These are phyloP conservation scores for Apiospora sp. DNA, from an alignment of 2,329 filamentous ascomycete species.

Conservation along the genomic window DNA sequence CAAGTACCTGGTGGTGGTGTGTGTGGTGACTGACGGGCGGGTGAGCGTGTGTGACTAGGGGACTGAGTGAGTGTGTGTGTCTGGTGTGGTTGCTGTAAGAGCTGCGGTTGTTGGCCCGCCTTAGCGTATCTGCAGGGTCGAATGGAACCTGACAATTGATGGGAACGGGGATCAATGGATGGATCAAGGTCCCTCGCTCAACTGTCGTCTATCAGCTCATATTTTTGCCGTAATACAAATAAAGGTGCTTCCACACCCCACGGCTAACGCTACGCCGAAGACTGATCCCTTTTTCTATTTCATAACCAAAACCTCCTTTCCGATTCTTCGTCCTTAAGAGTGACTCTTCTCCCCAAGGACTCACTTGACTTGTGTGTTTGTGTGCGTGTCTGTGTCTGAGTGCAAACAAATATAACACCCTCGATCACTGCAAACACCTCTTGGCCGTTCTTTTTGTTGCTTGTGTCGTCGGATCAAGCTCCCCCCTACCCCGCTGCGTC, in stretches of 20 bases:
- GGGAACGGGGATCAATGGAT: constrained; percentile 25
- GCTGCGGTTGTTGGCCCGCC: constrained; percentile 20
- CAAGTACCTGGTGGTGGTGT: constrained; percentile 2
- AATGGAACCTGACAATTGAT: constrained; percentile 25
- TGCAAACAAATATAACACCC: not conserved
- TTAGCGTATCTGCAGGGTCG: constrained; percentile 22
- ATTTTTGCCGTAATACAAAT: constrained; percentile 41
- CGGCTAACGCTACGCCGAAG: constrained; percentile 25
- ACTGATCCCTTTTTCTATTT: constrained; percentile 25
- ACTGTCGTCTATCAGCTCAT: constrained; percentile 30
- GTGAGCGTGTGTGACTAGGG: not conserved
- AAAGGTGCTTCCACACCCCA: constrained; percentile 30
- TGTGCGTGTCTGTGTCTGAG: not conserved
- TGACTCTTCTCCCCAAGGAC: not conserved
- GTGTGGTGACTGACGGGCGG: not conserved
- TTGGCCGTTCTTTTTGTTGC: not conserved
- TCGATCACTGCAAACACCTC: not conserved
- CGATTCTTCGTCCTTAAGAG: not conserved
- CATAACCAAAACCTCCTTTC: constrained; percentile 15
- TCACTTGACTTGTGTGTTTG: not conserved
- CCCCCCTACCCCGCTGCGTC: constrained; percentile 33
- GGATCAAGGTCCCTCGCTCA: constrained; percentile 14
- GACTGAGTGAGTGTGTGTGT: not conserved
- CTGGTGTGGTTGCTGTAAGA: not conserved
- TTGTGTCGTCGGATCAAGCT: constrained; percentile 12